phyloP scores from a whole-genome alignment of 2,329 filamentous ascomycete species.

The Hypoxylon sp. region DNA sequence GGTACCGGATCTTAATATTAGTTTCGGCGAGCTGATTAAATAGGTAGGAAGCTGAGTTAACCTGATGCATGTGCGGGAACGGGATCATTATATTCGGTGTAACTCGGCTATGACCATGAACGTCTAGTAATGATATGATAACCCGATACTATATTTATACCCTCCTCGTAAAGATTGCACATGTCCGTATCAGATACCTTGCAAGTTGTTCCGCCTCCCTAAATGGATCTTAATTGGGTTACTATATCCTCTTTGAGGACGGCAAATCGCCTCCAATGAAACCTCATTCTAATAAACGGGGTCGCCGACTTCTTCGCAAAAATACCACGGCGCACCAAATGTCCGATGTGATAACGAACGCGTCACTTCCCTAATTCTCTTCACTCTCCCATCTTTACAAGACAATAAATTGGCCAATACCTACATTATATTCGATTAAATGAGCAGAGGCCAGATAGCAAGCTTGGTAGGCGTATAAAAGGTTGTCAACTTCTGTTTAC shows the following conservation, averaged over 20 bases:
- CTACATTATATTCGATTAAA: conserved; percentile 37
- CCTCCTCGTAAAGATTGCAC: not conserved
- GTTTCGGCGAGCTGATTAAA: too few relatives aligned
- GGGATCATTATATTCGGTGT: too few relatives aligned
- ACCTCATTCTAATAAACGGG: conserved; percentile 7
- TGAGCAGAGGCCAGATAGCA: conserved; percentile 15
- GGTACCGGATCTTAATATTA: too few relatives aligned
- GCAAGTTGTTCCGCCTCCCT: not conserved
- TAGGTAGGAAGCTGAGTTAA: too few relatives aligned
- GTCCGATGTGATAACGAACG: not conserved
- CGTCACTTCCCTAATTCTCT: not conserved
- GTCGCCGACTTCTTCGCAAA: conserved; percentile 11
- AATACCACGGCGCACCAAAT: conserved; percentile 10
- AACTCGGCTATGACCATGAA: too few relatives aligned
- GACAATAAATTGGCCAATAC: conserved; percentile 28
- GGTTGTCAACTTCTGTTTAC: conserved; percentile 37
- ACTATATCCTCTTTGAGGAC: not conserved
- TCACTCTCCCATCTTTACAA: conserved; percentile 1
- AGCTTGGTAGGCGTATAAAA: conserved; percentile 10
- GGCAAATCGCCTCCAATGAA: not conserved
- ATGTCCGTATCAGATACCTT: not conserved
- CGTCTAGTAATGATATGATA: too few relatives aligned
- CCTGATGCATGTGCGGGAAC: too few relatives aligned
- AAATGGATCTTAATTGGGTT: not conserved
- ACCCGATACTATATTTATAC: too few relatives aligned